Evolutionary conservation across 192 early-diverging fungal genomes (phyloP), one percentile per base, ranked within the genome.

Genomic region (Backusella tarrabulga): DNA sequence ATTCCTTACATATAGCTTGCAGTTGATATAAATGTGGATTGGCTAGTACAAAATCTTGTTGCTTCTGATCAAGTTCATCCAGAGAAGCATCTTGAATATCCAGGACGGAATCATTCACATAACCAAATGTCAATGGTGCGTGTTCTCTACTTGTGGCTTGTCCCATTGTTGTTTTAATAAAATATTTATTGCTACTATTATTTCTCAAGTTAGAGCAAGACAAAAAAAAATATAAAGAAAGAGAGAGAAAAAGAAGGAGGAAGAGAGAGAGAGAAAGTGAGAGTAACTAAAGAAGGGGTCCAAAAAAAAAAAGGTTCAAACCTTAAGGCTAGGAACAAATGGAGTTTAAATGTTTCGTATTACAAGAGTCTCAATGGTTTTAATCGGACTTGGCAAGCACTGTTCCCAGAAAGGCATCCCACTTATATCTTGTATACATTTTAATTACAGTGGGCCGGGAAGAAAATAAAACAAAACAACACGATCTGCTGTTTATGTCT

Each of bases 11-110:
- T 29, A 66, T 32, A 34, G 40, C 42, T 12, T 75, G 60, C 1
- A 75, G 66, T 9, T 75, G 56, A 21, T 75, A 75, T n/a, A 75
- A n/a, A 34, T 75, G 74, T 6, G 74, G 74, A 44, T 75, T 75
- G 6, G 40, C 60, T 42, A 75, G 15, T n/a, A 75, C 41, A 44
- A 68, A 68, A 46, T 75, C 74, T 6, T 26, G 19, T 42, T 67
- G 63, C 2, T 68, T 75, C 14, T 29, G 14, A 36, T 60, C 52
- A 21, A 32, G n/a, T 6, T 34, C 44, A 9, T 73, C 52, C 9
- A 36, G n/a, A 36, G 15, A 32, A 12, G 11, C 21, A 26, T 23
- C 42, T 50, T 72, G 40, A 8, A 26, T 44, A 29, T 63, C 26
- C 26, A 63, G 26, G 7, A 63, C 26, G 9, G 56, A 63, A 29